Conservation (phyloP, 2,329 filamentous ascomycete genomes). For the Colletotrichum caudatum region DNA sequence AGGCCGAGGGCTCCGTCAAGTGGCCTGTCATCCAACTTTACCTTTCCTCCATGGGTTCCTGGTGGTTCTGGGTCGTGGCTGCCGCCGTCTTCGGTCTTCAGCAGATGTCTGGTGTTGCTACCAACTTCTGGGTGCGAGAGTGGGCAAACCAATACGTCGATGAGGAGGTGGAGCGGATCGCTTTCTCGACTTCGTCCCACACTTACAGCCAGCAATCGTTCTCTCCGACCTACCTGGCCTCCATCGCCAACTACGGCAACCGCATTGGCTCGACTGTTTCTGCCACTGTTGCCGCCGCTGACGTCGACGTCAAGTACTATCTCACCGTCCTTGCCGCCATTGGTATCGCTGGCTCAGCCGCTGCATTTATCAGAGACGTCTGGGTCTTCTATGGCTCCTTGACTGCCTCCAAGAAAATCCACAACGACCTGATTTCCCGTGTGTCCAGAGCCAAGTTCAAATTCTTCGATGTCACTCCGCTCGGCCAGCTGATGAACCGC, state of each 20-base stretch:
- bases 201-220: conserved; percentile 51
- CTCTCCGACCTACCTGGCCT: conserved; percentile 55
- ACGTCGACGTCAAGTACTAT: conserved; percentile 87
- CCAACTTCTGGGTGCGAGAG: conserved; percentile 93
- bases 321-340: conserved; percentile 85
- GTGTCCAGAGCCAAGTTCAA: conserved; percentile 93
- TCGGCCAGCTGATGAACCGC: conserved; percentile 97
- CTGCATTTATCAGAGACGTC: conserved; percentile 85
- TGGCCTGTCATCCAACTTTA: conserved; percentile 89
- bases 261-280: conserved; percentile 50
- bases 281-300: conserved; percentile 51
- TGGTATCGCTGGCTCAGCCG: conserved; percentile 79
- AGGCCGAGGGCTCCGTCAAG: conserved; percentile 88
- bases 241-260: conserved; percentile 55
- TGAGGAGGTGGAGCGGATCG: conserved; percentile 53
- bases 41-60: conserved; percentile 89
- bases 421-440: conserved; percentile 80
- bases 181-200: conserved; percentile 53
- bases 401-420: conserved; percentile 86
- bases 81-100: conserved; percentile 81
- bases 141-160: conserved; percentile 91
- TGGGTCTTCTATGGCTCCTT: conserved; percentile 95
- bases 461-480: conserved; percentile 96
- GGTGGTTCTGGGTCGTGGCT: conserved; percentile 92
- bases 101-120: conserved; percentile 87